A percentile compares a stretch with the other conserved stretches of the same genome.
Conservation (phyloP, 2,329 filamentous ascomycete species). For the Beauveria varroae region DNA sequence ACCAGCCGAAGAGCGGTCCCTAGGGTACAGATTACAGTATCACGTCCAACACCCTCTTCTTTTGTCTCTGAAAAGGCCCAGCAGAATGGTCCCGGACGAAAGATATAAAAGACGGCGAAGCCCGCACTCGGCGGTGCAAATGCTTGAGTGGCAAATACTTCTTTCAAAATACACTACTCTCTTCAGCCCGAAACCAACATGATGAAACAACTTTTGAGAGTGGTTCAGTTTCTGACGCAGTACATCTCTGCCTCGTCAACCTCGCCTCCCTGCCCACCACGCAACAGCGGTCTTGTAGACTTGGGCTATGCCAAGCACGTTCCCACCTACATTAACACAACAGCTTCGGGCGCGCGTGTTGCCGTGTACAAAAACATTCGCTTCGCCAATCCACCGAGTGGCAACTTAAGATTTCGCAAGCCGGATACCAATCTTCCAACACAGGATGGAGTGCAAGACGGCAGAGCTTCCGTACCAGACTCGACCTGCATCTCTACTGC, state of each 20-base stretch:
- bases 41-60: too few species aligned
- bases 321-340: conserved; percentile 16
- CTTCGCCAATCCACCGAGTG: conserved; percentile 17
- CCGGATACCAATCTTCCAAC: conserved; percentile 13
- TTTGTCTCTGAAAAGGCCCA: too few species aligned
- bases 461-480: not conserved
- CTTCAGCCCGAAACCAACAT: not conserved
- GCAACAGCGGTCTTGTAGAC: conserved; percentile 8
- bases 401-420: conserved; percentile 18
- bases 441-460: conserved; percentile 14
- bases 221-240: not conserved
- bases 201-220: not conserved
- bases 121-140: not conserved
- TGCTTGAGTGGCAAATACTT: not conserved
- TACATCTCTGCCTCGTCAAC: not conserved
- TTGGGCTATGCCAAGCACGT: conserved; percentile 15
- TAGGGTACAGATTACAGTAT: too few species aligned
- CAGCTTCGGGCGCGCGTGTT: conserved; percentile 14
- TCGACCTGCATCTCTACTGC: conserved; percentile 15
- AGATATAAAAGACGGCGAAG: not conserved
- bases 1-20: too few species aligned
- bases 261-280: not conserved
- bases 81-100: not conserved
- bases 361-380: conserved; percentile 20
- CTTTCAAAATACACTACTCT: not conserved